Evolutionary conservation across 163 green algal genomes (phyloP).

Genomic region (Chloromonas sp.): DNA sequence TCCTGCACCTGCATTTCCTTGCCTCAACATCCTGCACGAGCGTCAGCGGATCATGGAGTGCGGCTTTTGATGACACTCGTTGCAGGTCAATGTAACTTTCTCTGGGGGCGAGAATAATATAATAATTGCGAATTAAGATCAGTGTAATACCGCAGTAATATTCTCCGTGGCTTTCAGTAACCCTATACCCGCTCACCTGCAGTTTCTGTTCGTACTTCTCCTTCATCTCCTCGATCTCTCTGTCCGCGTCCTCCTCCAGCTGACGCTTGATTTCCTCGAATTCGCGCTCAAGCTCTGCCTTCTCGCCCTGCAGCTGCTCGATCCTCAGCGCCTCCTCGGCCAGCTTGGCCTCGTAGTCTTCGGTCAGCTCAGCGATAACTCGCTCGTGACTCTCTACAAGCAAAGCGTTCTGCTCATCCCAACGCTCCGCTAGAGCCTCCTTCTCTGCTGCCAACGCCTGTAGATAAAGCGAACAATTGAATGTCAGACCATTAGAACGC

Average conservation of each 20-base stretch:
- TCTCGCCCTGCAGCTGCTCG: slow-evolving; percentile 40
- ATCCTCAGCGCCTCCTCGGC: slow-evolving; percentile 56
- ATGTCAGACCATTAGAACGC: no score
- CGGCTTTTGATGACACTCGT: no score
- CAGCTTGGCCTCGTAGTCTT: slow-evolving; percentile 76
- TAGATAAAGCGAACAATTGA: slow-evolving; percentile 18
- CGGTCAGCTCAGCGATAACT: slow-evolving; percentile 74
- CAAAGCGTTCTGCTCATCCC: slow-evolving; percentile 75
- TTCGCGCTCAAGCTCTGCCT: slow-evolving; percentile 46
- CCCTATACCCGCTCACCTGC: not conserved
- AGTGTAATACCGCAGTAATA: no score
- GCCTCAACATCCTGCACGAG: no score
- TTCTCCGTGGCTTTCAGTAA: no score
- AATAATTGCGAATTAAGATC: no score
- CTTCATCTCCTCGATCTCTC: slow-evolving; percentile 60
- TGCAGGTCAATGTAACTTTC: no score
- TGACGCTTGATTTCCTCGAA: slow-evolving; percentile 78
- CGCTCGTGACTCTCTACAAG: slow-evolving; percentile 78
- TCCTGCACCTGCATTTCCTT: no score
- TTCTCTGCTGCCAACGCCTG: slow-evolving; percentile 71
- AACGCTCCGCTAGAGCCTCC: slow-evolving; percentile 69
- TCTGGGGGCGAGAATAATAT: no score
- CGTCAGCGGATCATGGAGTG: no score
- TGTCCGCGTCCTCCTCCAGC: slow-evolving; percentile 84
- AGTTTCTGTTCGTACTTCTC: slow-evolving; percentile 37